A percentile compares a stretch with the other conserved stretches of the same genome.
Evolutionary conservation across 176 grass and related monocot species (phyloP).

Genomic region (Carex pumila): DNA sequence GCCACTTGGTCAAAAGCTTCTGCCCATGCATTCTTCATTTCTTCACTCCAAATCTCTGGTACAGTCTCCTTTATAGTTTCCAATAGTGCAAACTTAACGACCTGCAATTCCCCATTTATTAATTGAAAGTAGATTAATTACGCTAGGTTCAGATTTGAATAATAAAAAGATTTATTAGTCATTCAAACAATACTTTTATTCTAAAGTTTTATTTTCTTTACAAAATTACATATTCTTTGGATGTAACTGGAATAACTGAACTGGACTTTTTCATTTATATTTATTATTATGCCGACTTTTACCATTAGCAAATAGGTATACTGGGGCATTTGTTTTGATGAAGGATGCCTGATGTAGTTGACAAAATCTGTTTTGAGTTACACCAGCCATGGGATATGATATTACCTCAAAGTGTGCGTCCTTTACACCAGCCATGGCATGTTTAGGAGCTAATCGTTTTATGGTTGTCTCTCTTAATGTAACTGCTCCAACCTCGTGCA

Average conservation of each 20-base stretch:
- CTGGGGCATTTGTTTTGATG: background rate
- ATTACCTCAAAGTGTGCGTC: slow-evolving; percentile 64
- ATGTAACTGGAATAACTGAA: background rate
- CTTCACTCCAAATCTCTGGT: slow-evolving; percentile 51
- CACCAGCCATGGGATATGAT: background rate
- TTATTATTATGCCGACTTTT: background rate
- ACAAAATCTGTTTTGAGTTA: background rate
- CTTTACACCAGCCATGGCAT: slow-evolving; percentile 52
- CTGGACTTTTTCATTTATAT: background rate
- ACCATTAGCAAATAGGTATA: background rate
- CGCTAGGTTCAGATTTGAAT: background rate
- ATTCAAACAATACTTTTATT: background rate
- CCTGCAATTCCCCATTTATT: slow-evolving; percentile 23
- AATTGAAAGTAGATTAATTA: background rate
- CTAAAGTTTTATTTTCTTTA: background rate
- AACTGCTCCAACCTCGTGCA: slow-evolving; percentile 50
- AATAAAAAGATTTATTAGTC: background rate
- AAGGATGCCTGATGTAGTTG: background rate
- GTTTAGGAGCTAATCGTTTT: slow-evolving; percentile 34
- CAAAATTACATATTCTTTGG: background rate
- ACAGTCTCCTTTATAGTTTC: slow-evolving; percentile 63
- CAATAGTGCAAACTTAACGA: slow-evolving; percentile 56
- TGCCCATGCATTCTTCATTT: slow-evolving; percentile 72
- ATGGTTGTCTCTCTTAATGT: slow-evolving; percentile 50
- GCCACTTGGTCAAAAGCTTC: slow-evolving; percentile 62